Conservation (phyloP, 192 early-diverging fungal genomes). For the Funneliformis geosporum region DNA sequence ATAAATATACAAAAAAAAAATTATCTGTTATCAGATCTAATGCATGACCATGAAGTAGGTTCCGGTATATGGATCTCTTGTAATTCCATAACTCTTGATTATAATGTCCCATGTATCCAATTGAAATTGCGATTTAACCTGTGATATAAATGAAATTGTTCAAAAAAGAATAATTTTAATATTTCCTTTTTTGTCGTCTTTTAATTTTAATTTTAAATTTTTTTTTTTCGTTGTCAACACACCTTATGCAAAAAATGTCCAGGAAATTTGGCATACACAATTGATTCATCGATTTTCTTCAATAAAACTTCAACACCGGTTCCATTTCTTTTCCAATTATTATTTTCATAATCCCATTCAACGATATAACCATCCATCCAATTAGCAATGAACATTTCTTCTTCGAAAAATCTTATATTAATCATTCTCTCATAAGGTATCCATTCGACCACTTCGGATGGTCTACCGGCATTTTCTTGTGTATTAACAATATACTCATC, state of each 20-base stretch:
- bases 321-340: background rate
- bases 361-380: constrained; percentile 4
- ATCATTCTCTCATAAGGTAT: constrained; percentile 1
- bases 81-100: background rate
- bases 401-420: background rate
- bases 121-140: background rate
- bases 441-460: background rate
- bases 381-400: background rate
- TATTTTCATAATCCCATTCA: background rate
- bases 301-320: background rate
- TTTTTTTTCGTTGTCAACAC: no score
- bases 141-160: background rate
- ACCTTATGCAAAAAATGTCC: background rate
- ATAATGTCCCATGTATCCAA: background rate
- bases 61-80: background rate
- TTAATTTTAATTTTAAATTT: no score
- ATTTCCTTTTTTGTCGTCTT: no score
- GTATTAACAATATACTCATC: background rate
- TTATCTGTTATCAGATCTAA: background rate
- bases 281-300: background rate
- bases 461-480: background rate
- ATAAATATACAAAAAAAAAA: no score
- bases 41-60: background rate
- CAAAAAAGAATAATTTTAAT: background rate
- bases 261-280: background rate